Evolutionary conservation across 192 early-diverging fungal genomes (phyloP).

Genomic region (Gryganskiella cystojenkinii): DNA sequence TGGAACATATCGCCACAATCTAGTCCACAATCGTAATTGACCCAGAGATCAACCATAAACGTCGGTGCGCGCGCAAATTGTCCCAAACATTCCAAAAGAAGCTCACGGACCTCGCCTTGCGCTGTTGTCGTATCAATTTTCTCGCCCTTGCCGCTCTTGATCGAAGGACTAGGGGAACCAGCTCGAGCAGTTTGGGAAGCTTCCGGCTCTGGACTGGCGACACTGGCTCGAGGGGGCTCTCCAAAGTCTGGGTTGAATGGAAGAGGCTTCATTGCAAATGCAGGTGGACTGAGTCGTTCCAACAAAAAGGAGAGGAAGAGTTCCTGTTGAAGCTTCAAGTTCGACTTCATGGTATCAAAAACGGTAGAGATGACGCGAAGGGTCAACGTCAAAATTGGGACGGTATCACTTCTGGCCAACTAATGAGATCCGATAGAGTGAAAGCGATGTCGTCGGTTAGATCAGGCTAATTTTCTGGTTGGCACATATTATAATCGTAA

Average conservation of each 20-base stretch:
- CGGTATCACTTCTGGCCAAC: constrained; percentile 64
- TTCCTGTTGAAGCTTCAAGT: constrained; percentile 84
- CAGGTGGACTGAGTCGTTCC: constrained; percentile 60
- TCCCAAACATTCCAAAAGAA: constrained; percentile 83
- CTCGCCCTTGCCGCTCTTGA: constrained; percentile 33
- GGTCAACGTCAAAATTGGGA: constrained; percentile 68
- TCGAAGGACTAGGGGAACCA: constrained; percentile 44
- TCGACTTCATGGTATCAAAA: constrained; percentile 72
- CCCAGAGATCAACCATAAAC: constrained; percentile 90
- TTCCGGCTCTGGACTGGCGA: constrained; percentile 28
- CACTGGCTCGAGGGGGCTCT: constrained; percentile 19
- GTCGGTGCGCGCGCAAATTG: constrained; percentile 80
- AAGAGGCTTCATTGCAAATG: constrained; percentile 39
- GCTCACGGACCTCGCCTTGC: constrained; percentile 84
- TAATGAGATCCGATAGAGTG: constrained; percentile 38
- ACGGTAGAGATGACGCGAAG: constrained; percentile 74
- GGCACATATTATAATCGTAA: no score
- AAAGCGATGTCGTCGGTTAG: constrained; percentile 11
- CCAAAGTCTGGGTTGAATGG: constrained; percentile 51
- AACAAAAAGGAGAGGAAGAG: constrained; percentile 75
- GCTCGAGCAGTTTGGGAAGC: constrained; percentile 21
- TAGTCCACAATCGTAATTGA: constrained; percentile 93
- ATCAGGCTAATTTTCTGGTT: no score
- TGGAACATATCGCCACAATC: constrained; percentile 89
- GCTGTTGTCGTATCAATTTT: constrained; percentile 51